Evolutionary conservation across 2,329 filamentous ascomycete genomes (phyloP).

Genomic region (Cercospora sp.): DNA sequence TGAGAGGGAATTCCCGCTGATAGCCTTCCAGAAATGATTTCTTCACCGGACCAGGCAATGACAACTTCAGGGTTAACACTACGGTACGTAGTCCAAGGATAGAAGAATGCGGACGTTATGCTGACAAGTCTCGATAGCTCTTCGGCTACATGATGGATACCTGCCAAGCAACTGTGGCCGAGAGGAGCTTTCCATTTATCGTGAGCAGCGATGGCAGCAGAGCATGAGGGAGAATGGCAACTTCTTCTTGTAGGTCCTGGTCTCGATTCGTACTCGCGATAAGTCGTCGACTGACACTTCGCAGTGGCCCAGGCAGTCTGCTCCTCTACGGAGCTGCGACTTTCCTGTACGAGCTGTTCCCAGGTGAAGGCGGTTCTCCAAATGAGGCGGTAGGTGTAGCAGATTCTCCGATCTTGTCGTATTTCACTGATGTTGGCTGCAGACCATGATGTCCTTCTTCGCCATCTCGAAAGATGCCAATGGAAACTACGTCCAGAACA

Average conservation of each 20-base stretch:
- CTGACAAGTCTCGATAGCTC: constrained; percentile 23
- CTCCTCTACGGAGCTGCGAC: constrained; percentile 47
- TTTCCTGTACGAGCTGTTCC: constrained; percentile 48
- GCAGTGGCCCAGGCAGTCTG: constrained; percentile 40
- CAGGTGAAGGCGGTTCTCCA: constrained; percentile 38
- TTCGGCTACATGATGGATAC: constrained; percentile 43
- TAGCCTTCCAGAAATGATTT: constrained; percentile 38
- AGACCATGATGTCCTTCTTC: constrained; percentile 44
- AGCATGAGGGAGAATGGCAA: constrained; percentile 43
- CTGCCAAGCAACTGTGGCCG: constrained; percentile 41
- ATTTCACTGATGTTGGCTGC: no score
- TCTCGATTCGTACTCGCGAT: not conserved
- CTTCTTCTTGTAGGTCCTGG: constrained; percentile 42
- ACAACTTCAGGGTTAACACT: constrained; percentile 46
- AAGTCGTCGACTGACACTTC: not conserved
- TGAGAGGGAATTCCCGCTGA: not conserved
- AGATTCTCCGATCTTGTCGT: not conserved
- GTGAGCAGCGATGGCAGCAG: constrained; percentile 45
- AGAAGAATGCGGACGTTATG: not conserved
- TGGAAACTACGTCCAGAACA: constrained; percentile 44
- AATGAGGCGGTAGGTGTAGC: constrained; percentile 28
- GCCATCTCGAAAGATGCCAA: constrained; percentile 40
- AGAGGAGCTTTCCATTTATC: constrained; percentile 35
- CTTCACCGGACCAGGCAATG: constrained; percentile 38
- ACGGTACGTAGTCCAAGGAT: constrained; percentile 21